phyloP scores from a whole-genome alignment of 257 asterid species.

The Solanum lignicaule region DNA sequence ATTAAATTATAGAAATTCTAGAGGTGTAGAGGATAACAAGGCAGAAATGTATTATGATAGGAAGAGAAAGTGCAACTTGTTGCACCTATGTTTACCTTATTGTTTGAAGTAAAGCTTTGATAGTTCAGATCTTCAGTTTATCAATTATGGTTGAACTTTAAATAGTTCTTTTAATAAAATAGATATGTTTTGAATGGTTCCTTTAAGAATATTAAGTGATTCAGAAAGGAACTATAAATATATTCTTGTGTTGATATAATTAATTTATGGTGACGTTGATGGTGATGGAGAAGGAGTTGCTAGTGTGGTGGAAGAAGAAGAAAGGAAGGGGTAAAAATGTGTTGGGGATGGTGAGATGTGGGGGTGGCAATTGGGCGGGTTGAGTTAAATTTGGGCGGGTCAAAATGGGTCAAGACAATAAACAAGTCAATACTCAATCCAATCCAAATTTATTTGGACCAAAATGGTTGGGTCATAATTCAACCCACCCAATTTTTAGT shows the following conservation, averaged over 20 bases:
- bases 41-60: background rate
- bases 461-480: too few species aligned
- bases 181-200: background rate
- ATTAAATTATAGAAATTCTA: background rate
- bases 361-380: too few species aligned
- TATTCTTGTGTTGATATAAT: background rate
- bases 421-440: too few species aligned
- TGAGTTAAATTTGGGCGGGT: too few species aligned
- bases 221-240: background rate
- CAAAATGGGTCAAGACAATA: too few species aligned
- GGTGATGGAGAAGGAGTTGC: background rate
- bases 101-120: background rate
- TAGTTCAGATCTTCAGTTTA: background rate
- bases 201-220: background rate
- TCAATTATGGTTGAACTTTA: background rate
- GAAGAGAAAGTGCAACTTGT: background rate
- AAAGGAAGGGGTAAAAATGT: background rate
- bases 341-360: background rate
- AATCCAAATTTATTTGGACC: too few species aligned
- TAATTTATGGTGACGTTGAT: background rate
- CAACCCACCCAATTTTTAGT: too few species aligned
- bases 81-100: background rate
- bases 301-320: background rate
- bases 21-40: background rate
- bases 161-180: background rate